phyloP scores from a whole-genome alignment of 164 flowering plant genomes.

The Magnolia kwangsiensis region DNA sequence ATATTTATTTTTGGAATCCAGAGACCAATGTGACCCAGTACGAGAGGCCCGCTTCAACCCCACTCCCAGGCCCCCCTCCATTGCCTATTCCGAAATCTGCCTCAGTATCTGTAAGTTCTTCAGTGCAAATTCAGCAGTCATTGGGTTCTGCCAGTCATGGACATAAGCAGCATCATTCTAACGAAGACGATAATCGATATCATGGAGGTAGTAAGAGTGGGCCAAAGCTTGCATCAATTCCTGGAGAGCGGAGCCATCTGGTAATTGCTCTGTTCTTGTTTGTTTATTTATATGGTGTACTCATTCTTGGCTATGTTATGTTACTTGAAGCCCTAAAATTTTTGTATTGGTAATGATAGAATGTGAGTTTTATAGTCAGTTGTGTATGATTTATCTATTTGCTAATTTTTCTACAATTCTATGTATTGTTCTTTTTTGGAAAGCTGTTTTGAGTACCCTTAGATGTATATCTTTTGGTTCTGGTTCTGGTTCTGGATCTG shows the following conservation, averaged over 20 bases:
- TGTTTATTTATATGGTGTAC: no score
- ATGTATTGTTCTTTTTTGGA: neutral
- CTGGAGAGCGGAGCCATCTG: conserved; percentile 4
- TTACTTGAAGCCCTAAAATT: neutral
- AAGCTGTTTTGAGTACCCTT: neutral
- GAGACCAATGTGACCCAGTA: conserved; percentile 93
- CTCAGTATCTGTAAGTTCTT: conserved; percentile 41
- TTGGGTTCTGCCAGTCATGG: conserved; percentile 23
- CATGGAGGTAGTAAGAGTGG: conserved; percentile 32
- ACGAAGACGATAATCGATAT: conserved; percentile 35
- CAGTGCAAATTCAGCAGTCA: conserved; percentile 49
- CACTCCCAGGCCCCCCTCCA: conserved; percentile 5
- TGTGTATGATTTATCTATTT: neutral
- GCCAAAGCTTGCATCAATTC: conserved; percentile 23
- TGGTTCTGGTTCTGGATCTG: neutral
- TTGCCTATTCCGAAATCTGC: conserved; percentile 28
- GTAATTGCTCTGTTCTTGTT: neutral
- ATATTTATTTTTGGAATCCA: conserved; percentile 90
- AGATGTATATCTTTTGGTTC: neutral
- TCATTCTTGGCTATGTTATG: neutral
- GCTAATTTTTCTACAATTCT: neutral
- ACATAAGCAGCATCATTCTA: conserved; percentile 22
- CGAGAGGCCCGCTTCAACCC: conserved; percentile 56
- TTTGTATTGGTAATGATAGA: neutral
- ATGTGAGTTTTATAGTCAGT: neutral